Conservation (phyloP, 1,284 basidiomycete species). For the Ceratobasidium sp. region DNA sequence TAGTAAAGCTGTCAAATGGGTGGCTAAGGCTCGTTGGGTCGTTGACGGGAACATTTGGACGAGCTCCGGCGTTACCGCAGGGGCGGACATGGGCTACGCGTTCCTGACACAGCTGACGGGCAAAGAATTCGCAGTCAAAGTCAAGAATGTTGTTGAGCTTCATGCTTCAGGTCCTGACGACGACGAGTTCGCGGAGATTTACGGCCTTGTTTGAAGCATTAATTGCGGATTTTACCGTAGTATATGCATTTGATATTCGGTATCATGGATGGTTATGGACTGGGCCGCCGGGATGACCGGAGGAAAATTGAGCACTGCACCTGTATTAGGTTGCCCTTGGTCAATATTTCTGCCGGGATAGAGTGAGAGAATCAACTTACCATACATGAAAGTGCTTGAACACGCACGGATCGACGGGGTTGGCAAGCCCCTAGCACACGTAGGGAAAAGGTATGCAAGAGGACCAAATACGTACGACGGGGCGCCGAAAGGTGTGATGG, state of each 20-base stretch:
- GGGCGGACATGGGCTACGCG: conserved; percentile 57
- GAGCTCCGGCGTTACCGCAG: conserved; percentile 59
- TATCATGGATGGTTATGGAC: too few relatives aligned
- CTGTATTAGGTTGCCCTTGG: too few relatives aligned
- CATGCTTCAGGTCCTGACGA: conserved; percentile 21
- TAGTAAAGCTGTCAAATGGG: conserved; percentile 52
- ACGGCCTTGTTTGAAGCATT: conserved; percentile 13
- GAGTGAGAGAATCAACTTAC: too few relatives aligned
- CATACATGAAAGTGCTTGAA: too few relatives aligned
- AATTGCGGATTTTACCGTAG: neutral
- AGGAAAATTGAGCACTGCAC: too few relatives aligned
- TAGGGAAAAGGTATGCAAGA: too few relatives aligned
- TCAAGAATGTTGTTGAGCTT: conserved; percentile 43
- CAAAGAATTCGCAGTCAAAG: conserved; percentile 24
- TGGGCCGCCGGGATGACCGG: too few relatives aligned
- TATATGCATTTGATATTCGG: neutral
- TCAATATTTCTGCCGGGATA: too few relatives aligned
- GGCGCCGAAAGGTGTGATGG: too few relatives aligned
- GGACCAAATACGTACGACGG: too few relatives aligned
- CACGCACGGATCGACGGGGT: too few relatives aligned
- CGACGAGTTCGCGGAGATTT: conserved; percentile 36
- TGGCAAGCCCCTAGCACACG: too few relatives aligned
- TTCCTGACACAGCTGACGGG: conserved; percentile 53
- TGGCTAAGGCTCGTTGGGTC: conserved; percentile 60
- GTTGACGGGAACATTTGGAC: conserved; percentile 61